phyloP scores from a whole-genome alignment of 306 rosid genomes.

The Sphenostylis stenocarpa region DNA sequence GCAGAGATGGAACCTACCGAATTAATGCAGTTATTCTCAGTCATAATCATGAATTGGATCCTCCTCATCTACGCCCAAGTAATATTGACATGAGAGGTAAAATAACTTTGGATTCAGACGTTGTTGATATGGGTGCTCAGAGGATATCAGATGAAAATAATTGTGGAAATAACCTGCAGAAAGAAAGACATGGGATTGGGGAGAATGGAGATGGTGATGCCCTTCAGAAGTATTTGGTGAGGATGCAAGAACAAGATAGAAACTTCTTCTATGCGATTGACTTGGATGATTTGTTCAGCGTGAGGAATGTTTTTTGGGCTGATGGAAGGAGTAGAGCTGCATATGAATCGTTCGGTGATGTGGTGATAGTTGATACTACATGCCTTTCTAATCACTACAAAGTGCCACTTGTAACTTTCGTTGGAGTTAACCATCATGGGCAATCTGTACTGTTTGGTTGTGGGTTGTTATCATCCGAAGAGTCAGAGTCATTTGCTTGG shows the following conservation, averaged over 20 bases:
- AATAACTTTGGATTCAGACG: background rate
- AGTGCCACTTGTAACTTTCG: slow-evolving; percentile 31
- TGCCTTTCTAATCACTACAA: slow-evolving; percentile 30
- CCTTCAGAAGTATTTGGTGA: slow-evolving; percentile 32
- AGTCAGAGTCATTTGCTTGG: slow-evolving; percentile 32
- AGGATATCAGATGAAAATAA: slow-evolving; percentile 10
- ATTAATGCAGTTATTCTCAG: slow-evolving; percentile 8
- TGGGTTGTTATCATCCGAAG: slow-evolving; percentile 30
- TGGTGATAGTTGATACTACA: slow-evolving; percentile 27
- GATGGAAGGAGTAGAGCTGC: slow-evolving; percentile 38
- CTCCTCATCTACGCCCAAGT: background rate
- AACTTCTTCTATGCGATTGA: slow-evolving; percentile 34
- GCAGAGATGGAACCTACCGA: slow-evolving; percentile 27
- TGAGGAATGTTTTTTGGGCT: slow-evolving; percentile 37
- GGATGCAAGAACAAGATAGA: slow-evolving; percentile 36
- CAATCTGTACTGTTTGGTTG: slow-evolving; percentile 38
- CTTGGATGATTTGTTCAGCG: slow-evolving; percentile 27
- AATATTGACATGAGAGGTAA: slow-evolving; percentile 18
- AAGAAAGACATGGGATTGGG: slow-evolving; percentile 13
- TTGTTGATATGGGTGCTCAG: slow-evolving; percentile 20
- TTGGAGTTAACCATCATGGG: slow-evolving; percentile 41
- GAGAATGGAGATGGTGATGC: slow-evolving; percentile 32
- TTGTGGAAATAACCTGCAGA: slow-evolving; percentile 3
- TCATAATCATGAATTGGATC: slow-evolving; percentile 33
- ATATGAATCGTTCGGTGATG: slow-evolving; percentile 41